A percentile compares a stretch with the other conserved stretches of the same genome.
These are phyloP conservation scores for Tillandsia leiboldiana DNA, from an alignment of 176 grass and related monocot genomes.

Conservation along the genomic window DNA sequence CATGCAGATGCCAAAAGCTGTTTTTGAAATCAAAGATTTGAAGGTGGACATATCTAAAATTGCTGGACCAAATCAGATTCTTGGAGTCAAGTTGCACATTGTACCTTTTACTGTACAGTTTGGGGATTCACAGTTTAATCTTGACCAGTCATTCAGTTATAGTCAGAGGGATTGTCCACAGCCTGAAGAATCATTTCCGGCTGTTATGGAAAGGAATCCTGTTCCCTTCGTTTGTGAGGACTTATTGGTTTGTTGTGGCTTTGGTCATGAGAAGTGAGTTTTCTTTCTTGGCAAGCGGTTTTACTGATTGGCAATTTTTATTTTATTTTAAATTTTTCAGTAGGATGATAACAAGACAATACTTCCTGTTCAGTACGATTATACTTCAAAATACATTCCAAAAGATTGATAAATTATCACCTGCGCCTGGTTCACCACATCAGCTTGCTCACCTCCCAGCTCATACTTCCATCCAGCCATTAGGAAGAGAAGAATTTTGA, in stretches of 20 bases:
- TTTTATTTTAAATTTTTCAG: not conserved
- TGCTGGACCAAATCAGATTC: conserved; percentile 43
- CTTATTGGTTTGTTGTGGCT: conserved; percentile 55
- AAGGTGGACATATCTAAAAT: conserved; percentile 26
- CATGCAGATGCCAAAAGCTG: conserved; percentile 13
- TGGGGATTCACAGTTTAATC: conserved; percentile 42
- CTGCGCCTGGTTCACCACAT: not conserved
- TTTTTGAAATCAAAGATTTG: conserved; percentile 31
- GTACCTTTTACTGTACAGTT: conserved; percentile 63
- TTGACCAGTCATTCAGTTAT: conserved; percentile 36
- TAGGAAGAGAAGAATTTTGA: too few relatives aligned
- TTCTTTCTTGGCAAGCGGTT: conserved; percentile 25
- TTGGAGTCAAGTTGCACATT: conserved; percentile 74
- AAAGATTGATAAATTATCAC: conserved; percentile 3
- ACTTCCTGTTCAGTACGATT: too few relatives aligned
- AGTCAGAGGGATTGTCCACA: conserved; percentile 51
- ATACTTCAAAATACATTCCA: conserved; percentile 4
- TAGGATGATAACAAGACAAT: not conserved
- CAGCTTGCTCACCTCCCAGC: conserved; percentile 1
- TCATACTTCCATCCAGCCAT: too few relatives aligned
- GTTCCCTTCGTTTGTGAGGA: conserved; percentile 69
- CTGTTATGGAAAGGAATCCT: conserved; percentile 36
- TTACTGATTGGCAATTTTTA: conserved; percentile 15
- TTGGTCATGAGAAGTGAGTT: conserved; percentile 84
- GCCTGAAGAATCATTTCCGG: conserved; percentile 48